Conservation (phyloP, 2,329 filamentous ascomycete species). For the Aspergillus cejpii region DNA sequence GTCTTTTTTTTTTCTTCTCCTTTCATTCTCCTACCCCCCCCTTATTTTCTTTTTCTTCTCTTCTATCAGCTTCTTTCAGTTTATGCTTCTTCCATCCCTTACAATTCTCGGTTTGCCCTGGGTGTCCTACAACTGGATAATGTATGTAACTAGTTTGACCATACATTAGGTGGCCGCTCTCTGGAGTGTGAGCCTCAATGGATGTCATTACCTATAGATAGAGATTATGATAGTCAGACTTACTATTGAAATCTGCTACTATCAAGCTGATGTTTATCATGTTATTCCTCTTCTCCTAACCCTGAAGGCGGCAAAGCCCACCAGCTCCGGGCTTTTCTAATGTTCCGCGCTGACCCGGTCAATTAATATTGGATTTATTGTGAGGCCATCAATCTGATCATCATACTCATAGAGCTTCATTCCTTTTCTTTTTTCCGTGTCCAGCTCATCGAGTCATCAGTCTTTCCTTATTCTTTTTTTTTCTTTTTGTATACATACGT, state of each 20-base stretch:
- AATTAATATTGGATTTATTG: no score
- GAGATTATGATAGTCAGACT: background rate
- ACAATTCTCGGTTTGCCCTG: constrained; percentile 23
- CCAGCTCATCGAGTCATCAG: background rate
- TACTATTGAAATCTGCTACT: no score
- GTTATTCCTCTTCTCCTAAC: no score
- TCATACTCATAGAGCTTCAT: background rate
- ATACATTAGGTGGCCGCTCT: constrained; percentile 11
- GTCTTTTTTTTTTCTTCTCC: constrained; percentile 11
- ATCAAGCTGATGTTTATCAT: no score
- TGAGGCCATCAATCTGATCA: no score
- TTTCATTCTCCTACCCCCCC: constrained; percentile 17
- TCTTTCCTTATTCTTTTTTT: background rate
- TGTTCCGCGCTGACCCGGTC: constrained; percentile 19
- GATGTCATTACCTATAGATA: constrained; percentile 9
- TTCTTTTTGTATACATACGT: constrained; percentile 1
- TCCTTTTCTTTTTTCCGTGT: background rate
- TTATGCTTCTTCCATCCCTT: constrained; percentile 4
- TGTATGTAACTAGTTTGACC: constrained; percentile 34
- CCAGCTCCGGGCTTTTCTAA: constrained; percentile 10
- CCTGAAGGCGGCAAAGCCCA: constrained; percentile 14
- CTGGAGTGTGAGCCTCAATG: constrained; percentile 12
- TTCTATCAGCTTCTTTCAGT: constrained; percentile 14
- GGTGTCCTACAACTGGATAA: constrained; percentile 32
- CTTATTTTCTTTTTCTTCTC: constrained; percentile 14